Base-by-base conservation (phyloP, 495 filamentous ascomycete genomes). In the Trichoderma orchidacearum region DNA sequence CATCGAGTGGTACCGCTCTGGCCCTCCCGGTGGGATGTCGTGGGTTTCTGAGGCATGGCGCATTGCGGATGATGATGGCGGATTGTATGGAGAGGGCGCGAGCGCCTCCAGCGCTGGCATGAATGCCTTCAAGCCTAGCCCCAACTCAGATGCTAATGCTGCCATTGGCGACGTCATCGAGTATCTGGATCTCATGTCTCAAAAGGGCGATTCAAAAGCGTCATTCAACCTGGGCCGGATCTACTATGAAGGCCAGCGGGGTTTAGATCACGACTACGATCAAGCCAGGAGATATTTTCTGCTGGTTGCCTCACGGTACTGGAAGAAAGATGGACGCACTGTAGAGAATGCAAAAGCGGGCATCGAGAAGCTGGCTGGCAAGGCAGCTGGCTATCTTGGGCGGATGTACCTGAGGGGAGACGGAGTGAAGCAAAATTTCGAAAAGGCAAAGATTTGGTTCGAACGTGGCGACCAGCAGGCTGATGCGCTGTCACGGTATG, bases 371-470 rank as follows among this genome's bases (percentile, higher is more conserved):
- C 73, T 86, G 29, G 92, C 94, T 0, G 81, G 87, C 7, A 96
- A 90, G 71, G 85, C 90, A 1, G 92, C 93, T 17, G 93, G 91
- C 7, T 91, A 88, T 67, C 80, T 99, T 51, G 93, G 93, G 0
- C 74, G 88, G 41, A 99, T 97, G 88, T 92, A 88, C 66, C 69
- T 97, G 51, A 86, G 93, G 12, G 93, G 92, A 13, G 93, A 97
- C 66, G 92, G 91, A 5, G 85, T 90, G 51, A 76, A 84, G 52
- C 90, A 96, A 64, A 86, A 81, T 69, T 90, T 80, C 58, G 75
- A 78, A 29, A 83, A 81, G 52, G 93, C 93, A 2, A 68, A 79
- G 57, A 81, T 77, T 28, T 99, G 94, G 94, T 96, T 99, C 68
- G 80, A 81, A 51, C 85, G 87, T 13, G 93, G 93, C 29, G 69